Percentiles rank a stretch among this genome's conserved stretches.
Conservation (phyloP, 345 rosid genomes). For the Adansonia digitata region DNA sequence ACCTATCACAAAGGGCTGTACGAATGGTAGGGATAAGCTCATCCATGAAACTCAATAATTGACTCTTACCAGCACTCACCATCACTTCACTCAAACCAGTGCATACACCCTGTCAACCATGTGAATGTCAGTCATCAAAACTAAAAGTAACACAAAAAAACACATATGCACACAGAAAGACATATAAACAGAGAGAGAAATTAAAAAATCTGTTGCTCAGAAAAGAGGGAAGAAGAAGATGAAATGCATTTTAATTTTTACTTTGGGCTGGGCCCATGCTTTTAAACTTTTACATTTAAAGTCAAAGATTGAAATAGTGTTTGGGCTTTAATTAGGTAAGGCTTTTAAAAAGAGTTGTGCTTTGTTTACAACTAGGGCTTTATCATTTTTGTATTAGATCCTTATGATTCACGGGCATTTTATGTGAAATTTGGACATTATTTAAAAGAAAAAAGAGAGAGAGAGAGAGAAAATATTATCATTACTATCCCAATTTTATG, state of each 20-base stretch:
- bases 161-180: background rate
- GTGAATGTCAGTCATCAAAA: constrained; percentile 7
- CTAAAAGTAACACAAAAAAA: background rate
- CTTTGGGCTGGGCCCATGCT: background rate
- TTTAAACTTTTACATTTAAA: background rate
- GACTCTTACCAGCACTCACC: constrained; percentile 96
- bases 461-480: too few relatives aligned
- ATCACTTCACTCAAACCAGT: constrained; percentile 97
- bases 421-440: too few relatives aligned
- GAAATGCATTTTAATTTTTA: background rate
- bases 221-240: too few relatives aligned
- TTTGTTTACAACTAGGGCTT: too few relatives aligned
- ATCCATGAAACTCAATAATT: constrained; percentile 88
- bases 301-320: too few relatives aligned
- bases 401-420: background rate
- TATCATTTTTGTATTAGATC: background rate
- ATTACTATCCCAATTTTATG: too few relatives aligned
- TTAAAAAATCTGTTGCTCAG: background rate
- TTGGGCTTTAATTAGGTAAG: too few relatives aligned
- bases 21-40: constrained; percentile 91
- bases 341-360: too few relatives aligned
- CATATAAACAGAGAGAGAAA: background rate
- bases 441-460: too few relatives aligned
- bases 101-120: constrained; percentile 78
- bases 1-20: constrained; percentile 97